Evolutionary conservation across 805 yeast genomes (phyloP).

Genomic region (Yamadazyma endophytica): DNA sequence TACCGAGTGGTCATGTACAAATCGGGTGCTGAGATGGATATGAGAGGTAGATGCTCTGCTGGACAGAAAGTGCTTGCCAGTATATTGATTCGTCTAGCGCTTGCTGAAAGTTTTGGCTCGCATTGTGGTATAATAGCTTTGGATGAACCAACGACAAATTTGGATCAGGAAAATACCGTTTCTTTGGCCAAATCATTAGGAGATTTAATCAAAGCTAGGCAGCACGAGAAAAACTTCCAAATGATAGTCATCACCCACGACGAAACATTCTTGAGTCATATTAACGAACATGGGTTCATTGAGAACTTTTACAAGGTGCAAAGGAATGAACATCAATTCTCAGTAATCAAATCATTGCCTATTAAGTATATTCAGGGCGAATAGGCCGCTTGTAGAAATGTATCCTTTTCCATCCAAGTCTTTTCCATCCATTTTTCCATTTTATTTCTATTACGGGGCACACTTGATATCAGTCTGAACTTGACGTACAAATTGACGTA

Average conservation of each 20-base stretch:
- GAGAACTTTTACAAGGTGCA: conserved; percentile 82
- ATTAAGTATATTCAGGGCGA: conserved; percentile 13
- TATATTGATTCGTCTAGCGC: conserved; percentile 82
- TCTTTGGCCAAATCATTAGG: conserved; percentile 79
- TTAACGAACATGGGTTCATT: conserved; percentile 81
- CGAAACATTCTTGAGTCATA: conserved; percentile 79
- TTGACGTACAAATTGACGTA: conserved; percentile 45
- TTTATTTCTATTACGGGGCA: conserved; percentile 51
- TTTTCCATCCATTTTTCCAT: conserved; percentile 75
- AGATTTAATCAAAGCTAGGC: conserved; percentile 69
- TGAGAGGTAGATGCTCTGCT: conserved; percentile 98
- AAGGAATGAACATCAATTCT: conserved; percentile 77
- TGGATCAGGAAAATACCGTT: conserved; percentile 85
- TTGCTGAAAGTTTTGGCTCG: conserved; percentile 93
- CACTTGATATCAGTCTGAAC: conserved; percentile 40
- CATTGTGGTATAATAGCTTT: conserved; percentile 94
- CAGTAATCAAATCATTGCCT: conserved; percentile 57
- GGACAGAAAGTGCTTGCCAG: conserved; percentile 96
- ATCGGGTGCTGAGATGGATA: conserved; percentile 86
- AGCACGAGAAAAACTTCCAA: conserved; percentile 83
- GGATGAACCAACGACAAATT: conserved; percentile 96
- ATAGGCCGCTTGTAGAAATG: conserved; percentile 4
- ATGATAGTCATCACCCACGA: conserved; percentile 95
- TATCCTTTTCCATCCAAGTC: conserved; percentile 70
- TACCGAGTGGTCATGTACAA: conserved; percentile 95